Percentiles rank a stretch among this genome's conserved stretches.
Conservation (phyloP, 177 flowering plant species). For the Vitis hybrid region DNA sequence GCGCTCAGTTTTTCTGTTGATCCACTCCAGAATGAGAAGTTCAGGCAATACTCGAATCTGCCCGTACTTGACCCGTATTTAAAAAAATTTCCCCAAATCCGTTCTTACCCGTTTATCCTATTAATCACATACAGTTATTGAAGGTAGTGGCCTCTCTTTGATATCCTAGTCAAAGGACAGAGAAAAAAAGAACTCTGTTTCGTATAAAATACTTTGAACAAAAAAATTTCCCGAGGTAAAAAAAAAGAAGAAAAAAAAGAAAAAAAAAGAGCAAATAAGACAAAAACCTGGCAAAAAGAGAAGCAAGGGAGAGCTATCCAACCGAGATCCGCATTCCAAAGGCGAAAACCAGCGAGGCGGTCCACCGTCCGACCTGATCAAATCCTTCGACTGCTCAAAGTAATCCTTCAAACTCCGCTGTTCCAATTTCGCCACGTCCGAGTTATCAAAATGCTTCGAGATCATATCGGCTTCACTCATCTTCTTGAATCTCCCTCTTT, state of each 20-base stretch:
- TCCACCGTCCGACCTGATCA: constrained; percentile 51
- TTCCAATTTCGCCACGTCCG: constrained; percentile 10
- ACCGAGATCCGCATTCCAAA: constrained; percentile 41
- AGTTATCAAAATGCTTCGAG: constrained; percentile 1
- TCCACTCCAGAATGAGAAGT: too few species aligned
- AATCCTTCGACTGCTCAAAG: constrained; percentile 33
- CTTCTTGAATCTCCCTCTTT: not conserved
- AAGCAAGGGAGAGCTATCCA: constrained; percentile 46
- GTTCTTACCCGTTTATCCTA: too few species aligned
- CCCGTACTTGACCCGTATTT: too few species aligned
- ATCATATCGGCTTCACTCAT: not conserved
- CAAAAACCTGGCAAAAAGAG: constrained; percentile 55
- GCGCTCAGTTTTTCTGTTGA: too few species aligned
- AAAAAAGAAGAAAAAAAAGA: not conserved
- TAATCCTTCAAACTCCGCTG: constrained; percentile 38
- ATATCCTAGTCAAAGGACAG: too few species aligned
- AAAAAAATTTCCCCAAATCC: too few species aligned
- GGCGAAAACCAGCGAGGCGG: constrained; percentile 87
- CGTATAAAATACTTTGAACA: too few species aligned
- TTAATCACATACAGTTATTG: too few species aligned
- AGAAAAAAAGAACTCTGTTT: too few species aligned
- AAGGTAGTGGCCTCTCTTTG: too few species aligned
- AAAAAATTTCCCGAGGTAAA: too few species aligned
- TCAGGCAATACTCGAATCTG: too few species aligned
- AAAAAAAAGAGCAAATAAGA: not conserved